Percentiles rank a stretch among this genome's conserved stretches.
These are phyloP conservation scores for Cryptococcus depauperatus DNA, from an alignment of 1,284 basidiomycete genomes.

Conservation along the genomic window DNA sequence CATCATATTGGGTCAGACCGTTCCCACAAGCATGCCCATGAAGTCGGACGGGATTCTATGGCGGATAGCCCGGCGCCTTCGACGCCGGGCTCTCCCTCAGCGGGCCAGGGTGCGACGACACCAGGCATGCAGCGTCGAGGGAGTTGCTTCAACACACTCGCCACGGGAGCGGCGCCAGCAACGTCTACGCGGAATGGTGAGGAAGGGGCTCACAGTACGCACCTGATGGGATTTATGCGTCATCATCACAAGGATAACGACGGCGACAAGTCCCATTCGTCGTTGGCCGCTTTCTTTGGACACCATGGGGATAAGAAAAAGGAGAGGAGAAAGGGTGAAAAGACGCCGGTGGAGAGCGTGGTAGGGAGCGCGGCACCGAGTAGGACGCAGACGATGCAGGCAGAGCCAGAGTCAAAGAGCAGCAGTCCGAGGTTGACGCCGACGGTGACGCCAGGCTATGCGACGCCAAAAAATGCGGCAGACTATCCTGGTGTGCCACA, in stretches of 20 bases:
- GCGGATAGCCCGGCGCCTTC: conserved; percentile 24
- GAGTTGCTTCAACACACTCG: conserved; percentile 26
- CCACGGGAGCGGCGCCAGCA: conserved; percentile 14
- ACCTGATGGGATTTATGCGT: conserved; percentile 45
- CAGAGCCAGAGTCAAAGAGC: conserved; percentile 9
- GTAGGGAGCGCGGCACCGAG: conserved; percentile 30
- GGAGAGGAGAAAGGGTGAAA: conserved; percentile 25
- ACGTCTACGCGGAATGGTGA: conserved; percentile 13
- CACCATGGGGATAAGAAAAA: conserved; percentile 39
- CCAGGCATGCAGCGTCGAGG: conserved; percentile 40
- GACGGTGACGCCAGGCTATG: conserved; percentile 28
- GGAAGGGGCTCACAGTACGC: conserved; percentile 37
- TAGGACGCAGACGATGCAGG: conserved; percentile 30
- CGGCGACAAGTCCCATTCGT: conserved; percentile 44
- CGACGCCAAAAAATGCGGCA: conserved; percentile 33
- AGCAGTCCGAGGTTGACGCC: conserved; percentile 11
- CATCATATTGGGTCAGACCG: conserved; percentile 63
- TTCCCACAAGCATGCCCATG: conserved; percentile 21
- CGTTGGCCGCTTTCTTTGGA: conserved; percentile 44
- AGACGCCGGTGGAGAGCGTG: conserved; percentile 26
- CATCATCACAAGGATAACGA: conserved; percentile 45
- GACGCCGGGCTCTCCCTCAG: conserved; percentile 20
- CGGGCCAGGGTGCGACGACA: conserved; percentile 29
- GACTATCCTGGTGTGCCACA: conserved; percentile 42
- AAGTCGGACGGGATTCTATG: conserved; percentile 18